A percentile compares a stretch with the other conserved stretches of the same genome.
Evolutionary conservation across 2,329 filamentous ascomycete species (phyloP).

Genomic region (Ophiocordyceps australis): DNA sequence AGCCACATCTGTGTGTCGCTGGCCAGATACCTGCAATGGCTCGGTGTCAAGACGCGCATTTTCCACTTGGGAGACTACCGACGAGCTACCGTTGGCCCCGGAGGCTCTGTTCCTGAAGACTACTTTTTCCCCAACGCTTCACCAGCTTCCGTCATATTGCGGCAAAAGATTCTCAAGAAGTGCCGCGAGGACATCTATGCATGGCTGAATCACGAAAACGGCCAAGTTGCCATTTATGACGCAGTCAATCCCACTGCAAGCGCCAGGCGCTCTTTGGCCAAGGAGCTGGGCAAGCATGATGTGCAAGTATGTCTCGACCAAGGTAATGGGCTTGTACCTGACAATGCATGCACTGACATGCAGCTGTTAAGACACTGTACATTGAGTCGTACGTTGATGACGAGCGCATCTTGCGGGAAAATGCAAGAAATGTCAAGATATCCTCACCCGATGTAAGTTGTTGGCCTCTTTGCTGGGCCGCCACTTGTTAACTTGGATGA

Average conservation of each 20-base stretch:
- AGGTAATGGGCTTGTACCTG: too few relatives aligned
- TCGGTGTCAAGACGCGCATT: slow-evolving; percentile 94
- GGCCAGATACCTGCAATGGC: slow-evolving; percentile 86
- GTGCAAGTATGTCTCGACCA: slow-evolving; percentile 46
- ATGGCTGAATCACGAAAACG: slow-evolving; percentile 93
- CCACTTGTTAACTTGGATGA: too few relatives aligned
- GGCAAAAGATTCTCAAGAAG: slow-evolving; percentile 95
- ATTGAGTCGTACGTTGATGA: slow-evolving; percentile 94
- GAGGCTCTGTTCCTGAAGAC: slow-evolving; percentile 76
- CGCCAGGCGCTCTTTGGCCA: slow-evolving; percentile 69
- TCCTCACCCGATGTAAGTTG: slow-evolving; percentile 71
- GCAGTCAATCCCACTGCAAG: slow-evolving; percentile 83
- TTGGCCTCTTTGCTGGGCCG: too few relatives aligned
- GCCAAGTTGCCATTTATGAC: slow-evolving; percentile 96
- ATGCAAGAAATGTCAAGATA: slow-evolving; percentile 94
- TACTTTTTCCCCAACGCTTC: slow-evolving; percentile 97
- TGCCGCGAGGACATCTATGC: slow-evolving; percentile 94
- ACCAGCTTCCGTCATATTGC: slow-evolving; percentile 75
- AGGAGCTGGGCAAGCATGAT: slow-evolving; percentile 95
- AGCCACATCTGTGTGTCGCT: slow-evolving; percentile 92
- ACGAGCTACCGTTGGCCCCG: slow-evolving; percentile 71
- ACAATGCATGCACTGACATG: background rate
- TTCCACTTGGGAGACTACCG: slow-evolving; percentile 97
- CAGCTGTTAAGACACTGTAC: slow-evolving; percentile 60
- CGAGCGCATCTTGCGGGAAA: slow-evolving; percentile 84